phyloP scores from a whole-genome alignment of 805 yeast genomes.

The Millerozyma acaciae region DNA sequence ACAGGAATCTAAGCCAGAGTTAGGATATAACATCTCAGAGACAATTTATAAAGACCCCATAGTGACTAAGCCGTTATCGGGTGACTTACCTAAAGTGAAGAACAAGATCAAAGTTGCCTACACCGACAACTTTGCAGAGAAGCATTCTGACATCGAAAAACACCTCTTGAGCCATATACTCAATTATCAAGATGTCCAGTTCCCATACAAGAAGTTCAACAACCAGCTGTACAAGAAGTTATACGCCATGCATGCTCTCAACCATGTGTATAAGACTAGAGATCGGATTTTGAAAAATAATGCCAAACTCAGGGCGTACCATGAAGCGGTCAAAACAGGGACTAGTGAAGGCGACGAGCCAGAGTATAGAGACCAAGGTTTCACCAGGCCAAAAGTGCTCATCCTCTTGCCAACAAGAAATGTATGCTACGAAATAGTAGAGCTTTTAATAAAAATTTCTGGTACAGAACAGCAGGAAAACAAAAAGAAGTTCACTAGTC shows the following conservation, averaged over 20 bases:
- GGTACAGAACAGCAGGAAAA: constrained; percentile 78
- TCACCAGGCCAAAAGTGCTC: constrained; percentile 86
- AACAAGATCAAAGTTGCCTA: not conserved
- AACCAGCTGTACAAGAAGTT: constrained; percentile 56
- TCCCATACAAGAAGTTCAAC: constrained; percentile 51
- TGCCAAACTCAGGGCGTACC: constrained; percentile 45
- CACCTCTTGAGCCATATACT: constrained; percentile 61
- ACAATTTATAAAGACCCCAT: no score
- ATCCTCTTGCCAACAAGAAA: constrained; percentile 82
- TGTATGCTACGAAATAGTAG: constrained; percentile 65
- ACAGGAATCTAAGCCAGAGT: no score
- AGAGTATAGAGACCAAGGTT: constrained; percentile 89
- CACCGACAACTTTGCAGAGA: constrained; percentile 5
- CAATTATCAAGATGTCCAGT: constrained; percentile 66
- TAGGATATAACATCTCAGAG: no score
- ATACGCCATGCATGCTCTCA: constrained; percentile 67
- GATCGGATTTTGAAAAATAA: constrained; percentile 81
- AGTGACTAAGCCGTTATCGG: not conserved
- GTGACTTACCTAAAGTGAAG: not conserved
- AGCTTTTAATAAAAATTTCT: constrained; percentile 55
- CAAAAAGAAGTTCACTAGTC: constrained; percentile 65
- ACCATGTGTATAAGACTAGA: constrained; percentile 83
- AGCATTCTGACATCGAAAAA: constrained; percentile 38
- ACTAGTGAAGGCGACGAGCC: constrained; percentile 37
- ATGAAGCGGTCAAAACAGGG: constrained; percentile 36